phyloP scores from a whole-genome alignment of 2,329 filamentous ascomycete species.

The Aspergillus unguis region DNA sequence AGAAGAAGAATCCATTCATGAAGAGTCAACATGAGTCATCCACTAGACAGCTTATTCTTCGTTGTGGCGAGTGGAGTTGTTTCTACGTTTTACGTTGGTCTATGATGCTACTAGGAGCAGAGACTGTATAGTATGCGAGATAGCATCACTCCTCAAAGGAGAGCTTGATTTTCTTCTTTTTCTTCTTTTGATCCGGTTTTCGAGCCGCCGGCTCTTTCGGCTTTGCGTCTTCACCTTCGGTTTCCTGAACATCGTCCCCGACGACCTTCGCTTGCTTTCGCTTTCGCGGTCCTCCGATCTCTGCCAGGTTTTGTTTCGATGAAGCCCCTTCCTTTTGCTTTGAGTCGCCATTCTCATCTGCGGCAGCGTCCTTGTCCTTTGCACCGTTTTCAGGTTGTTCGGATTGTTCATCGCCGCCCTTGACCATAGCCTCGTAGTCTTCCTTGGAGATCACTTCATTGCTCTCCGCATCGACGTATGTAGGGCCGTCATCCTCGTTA shows the following conservation, averaged over 20 bases:
- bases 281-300: conserved; percentile 42
- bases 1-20: background rate
- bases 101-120: background rate
- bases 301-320: conserved; percentile 37
- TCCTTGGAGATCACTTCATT: conserved; percentile 45
- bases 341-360: conserved; percentile 14
- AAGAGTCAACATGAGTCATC: conserved; percentile 11
- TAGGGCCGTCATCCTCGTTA: conserved; percentile 42
- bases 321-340: conserved; percentile 12
- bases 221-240: conserved; percentile 21
- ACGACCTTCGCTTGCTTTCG: conserved; percentile 43
- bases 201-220: conserved; percentile 24
- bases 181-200: conserved; percentile 41
- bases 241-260: conserved; percentile 28
- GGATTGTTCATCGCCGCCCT: conserved; percentile 20
- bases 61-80: background rate
- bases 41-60: background rate
- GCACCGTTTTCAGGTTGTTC: conserved; percentile 12
- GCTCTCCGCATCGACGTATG: conserved; percentile 44
- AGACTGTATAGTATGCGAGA: background rate
- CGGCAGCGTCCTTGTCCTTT: conserved; percentile 10
- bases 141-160: conserved; percentile 40
- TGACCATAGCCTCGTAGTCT: conserved; percentile 40
- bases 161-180: conserved; percentile 48
- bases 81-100: background rate